Base-by-base conservation (phyloP, 78 protist genomes). In the Dictyostelium capitatum region DNA sequence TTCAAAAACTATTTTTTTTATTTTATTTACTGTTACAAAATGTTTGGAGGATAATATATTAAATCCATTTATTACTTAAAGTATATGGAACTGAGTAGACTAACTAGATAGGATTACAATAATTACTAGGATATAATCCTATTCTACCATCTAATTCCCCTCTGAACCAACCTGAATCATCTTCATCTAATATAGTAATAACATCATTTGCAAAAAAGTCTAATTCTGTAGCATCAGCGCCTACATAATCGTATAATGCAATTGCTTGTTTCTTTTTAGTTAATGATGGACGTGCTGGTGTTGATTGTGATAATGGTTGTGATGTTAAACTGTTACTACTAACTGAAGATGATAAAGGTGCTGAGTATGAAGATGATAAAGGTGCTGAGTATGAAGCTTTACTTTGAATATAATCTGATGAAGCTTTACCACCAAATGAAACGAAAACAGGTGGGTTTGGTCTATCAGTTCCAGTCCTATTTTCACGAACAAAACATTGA, bases 121-220 rank as follows among this genome's bases (percentile, higher is more conserved):
- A 94, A 20, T 94, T 94, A 12, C 78, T 43, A 14, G 96, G 96
- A 84, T 85, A 94, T 53, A 94, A 65, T 32, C 94, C 96, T 5
- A n/a, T 32, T 67, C 82, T 56, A n/a, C 82, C 92, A 25, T 80
- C 81, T 9, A 94, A 11, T 43, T 82, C 79, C 14, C 95, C 95
- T 23, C 75, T 81, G 59, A 70, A 81, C 95, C 95, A 91, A 28
- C 95, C 95, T 25, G 81, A 64, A 15, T 82, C 91, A 81, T 91
- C 95, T 57, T 91, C 95, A 14, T 73, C 90, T 9, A 91, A 12
- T 4, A 91, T 75, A 11, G 80, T 81, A 23, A 91, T 91, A 23
- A 73, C 57, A 67, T 91, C 95, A 43, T 89, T 89, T n/a, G 89
- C 62, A n/a, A 51, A 82, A 69, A 91, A 74, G 73, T 79, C 83